Percentiles rank a stretch among this genome's conserved stretches.
phyloP scores from a whole-genome alignment of 108 stramenopile genomes.

The Cyclotella distinguenda region DNA sequence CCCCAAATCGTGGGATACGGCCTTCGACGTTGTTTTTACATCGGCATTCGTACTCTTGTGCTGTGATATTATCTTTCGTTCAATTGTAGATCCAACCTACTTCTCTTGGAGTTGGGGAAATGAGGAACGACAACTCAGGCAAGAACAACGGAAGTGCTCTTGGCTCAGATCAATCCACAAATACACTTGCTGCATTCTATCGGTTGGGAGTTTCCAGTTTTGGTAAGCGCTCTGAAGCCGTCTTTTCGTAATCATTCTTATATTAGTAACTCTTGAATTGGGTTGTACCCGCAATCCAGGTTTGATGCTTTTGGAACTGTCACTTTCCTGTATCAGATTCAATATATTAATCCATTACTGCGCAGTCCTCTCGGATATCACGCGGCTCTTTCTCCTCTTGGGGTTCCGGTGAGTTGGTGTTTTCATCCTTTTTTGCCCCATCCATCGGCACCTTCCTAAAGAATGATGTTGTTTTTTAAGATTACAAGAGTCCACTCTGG shows the following conservation, averaged over 20 bases:
- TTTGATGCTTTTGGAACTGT: conserved; percentile 64
- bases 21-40: conserved; percentile 51
- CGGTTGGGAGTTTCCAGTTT: conserved; percentile 65
- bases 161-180: conserved; percentile 3
- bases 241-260: too few relatives aligned
- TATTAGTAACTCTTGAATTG: too few relatives aligned
- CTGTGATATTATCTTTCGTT: conserved; percentile 54
- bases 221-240: conserved; percentile 30
- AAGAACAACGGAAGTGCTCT: not conserved
- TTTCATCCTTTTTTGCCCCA: too few relatives aligned
- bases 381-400: conserved; percentile 40
- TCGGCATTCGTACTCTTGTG: conserved; percentile 44
- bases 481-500: too few relatives aligned
- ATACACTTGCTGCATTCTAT: conserved; percentile 20
- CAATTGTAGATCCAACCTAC: conserved; percentile 54
- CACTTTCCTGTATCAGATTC: conserved; percentile 60
- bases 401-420: conserved; percentile 56
- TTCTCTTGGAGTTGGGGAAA: conserved; percentile 38
- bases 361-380: not conserved
- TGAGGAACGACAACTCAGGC: not conserved
- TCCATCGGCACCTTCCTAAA: not conserved
- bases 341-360: conserved; percentile 39
- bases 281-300: too few relatives aligned
- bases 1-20: conserved; percentile 32
- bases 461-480: not conserved